Evolutionary conservation across 2,329 filamentous ascomycete genomes (phyloP).

Genomic region (Pseudogymnoascus sp.): DNA sequence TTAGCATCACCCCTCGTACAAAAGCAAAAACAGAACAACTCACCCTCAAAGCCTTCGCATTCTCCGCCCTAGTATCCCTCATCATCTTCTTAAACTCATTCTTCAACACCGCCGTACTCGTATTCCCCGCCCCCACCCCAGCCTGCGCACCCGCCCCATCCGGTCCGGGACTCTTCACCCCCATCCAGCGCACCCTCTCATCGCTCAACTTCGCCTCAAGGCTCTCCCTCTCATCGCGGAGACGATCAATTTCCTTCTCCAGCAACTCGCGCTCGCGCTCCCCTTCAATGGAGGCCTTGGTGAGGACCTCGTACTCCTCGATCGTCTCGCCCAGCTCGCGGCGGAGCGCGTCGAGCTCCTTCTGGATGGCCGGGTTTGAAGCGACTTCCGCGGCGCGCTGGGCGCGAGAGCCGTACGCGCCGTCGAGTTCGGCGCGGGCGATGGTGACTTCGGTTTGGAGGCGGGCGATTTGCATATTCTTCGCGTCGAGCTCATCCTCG

Average conservation of each 20-base stretch:
- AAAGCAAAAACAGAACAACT: slow-evolving; percentile 26
- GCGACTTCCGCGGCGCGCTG: slow-evolving; percentile 60
- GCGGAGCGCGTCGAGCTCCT: slow-evolving; percentile 53
- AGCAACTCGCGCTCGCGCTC: slow-evolving; percentile 61
- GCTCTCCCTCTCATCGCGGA: slow-evolving; percentile 54
- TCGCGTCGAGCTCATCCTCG: slow-evolving; percentile 40
- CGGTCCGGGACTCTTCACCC: slow-evolving; percentile 44
- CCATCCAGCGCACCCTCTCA: slow-evolving; percentile 58
- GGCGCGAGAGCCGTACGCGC: slow-evolving; percentile 75
- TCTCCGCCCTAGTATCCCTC: slow-evolving; percentile 60
- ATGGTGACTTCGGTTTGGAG: slow-evolving; percentile 78
- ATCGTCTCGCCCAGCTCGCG: slow-evolving; percentile 59
- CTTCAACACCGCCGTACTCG: slow-evolving; percentile 59
- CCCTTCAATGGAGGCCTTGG: slow-evolving; percentile 59
- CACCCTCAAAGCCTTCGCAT: slow-evolving; percentile 55
- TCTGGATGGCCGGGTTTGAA: slow-evolving; percentile 47
- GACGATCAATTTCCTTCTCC: slow-evolving; percentile 52
- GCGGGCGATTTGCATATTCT: slow-evolving; percentile 56
- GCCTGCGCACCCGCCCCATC: slow-evolving; percentile 25
- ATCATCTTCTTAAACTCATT: slow-evolving; percentile 78
- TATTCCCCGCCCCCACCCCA: slow-evolving; percentile 29
- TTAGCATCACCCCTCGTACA: slow-evolving; percentile 10
- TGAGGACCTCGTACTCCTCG: slow-evolving; percentile 61
- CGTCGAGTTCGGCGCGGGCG: slow-evolving; percentile 81
- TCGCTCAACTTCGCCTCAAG: slow-evolving; percentile 57